Base-by-base conservation (phyloP, 2,329 filamentous ascomycete species). In the Epichloe brachyelytri region DNA sequence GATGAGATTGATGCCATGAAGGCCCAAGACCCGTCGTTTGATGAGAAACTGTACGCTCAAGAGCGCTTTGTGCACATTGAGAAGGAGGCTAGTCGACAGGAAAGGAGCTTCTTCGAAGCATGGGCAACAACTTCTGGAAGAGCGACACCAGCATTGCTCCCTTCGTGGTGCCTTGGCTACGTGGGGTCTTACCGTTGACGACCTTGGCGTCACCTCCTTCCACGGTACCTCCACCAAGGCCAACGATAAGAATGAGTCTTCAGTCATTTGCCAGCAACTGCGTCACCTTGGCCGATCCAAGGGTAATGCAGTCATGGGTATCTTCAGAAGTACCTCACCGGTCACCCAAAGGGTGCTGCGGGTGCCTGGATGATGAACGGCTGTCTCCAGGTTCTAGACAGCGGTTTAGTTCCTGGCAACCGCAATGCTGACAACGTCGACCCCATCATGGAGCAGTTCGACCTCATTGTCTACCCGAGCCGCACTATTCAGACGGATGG, bases 341-440 rank as follows among this genome's bases (percentile, higher is more conserved):
- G 93, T 69, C 93, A 98, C 68, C 93, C 93, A 63, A 98, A 98
- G 82, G 93, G 93, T 83, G 91, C 93, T 62, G 93, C 93, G 54
- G 93, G 93, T 76, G 93, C 91, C 46, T 98, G 93, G 90, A 98
- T 98, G 93, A 83, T 98, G 79, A 98, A 98, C 76, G 93, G 93
- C 58, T 93, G 88, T 68, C 75, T 98, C 67, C 93, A 98, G 69
- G 88, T 96, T 44, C 80, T 98, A 61, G 95, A 97, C 76, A 85
- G 79, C 48, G 93, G 93, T 64, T 76, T 98, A 47, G 91, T 98
- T 22, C 93, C 93, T 14, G 93, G 93, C 54, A 98, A 98, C 75
- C 86, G 90, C 63, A 98, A 98, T 62, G 93, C 93, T 48, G 93
- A 98, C 74, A 98, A 98, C 59, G 83, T 98, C 51, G 93, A 98